Percentiles rank a stretch among this genome's conserved stretches.
These are phyloP conservation scores for Alternaria gansuensis DNA, from an alignment of 2,329 filamentous ascomycete species.

Conservation along the genomic window DNA sequence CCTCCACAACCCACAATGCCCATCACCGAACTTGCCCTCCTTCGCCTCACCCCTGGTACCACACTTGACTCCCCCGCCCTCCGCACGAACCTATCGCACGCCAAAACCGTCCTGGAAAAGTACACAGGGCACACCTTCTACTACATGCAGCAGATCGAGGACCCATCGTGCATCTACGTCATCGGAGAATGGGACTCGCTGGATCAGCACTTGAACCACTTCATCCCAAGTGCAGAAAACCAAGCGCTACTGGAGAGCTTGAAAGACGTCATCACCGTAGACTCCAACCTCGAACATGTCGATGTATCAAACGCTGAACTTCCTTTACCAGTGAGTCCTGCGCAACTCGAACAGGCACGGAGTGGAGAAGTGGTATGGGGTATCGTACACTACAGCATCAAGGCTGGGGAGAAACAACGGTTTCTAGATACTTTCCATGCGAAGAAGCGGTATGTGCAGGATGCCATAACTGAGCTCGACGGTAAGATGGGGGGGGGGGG, in stretches of 20 bases:
- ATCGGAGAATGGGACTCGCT: slow-evolving; percentile 59
- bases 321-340: slow-evolving; percentile 33
- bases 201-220: slow-evolving; percentile 54
- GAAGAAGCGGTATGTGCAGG: slow-evolving; percentile 38
- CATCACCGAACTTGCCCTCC: slow-evolving; percentile 59
- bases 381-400: slow-evolving; percentile 51
- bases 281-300: slow-evolving; percentile 56
- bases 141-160: slow-evolving; percentile 57
- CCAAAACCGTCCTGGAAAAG: slow-evolving; percentile 50
- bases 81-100: slow-evolving; percentile 47
- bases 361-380: slow-evolving; percentile 33
- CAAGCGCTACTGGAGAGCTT: slow-evolving; percentile 52
- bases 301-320: slow-evolving; percentile 49
- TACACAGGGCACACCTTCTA: slow-evolving; percentile 52
- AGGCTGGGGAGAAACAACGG: slow-evolving; percentile 24
- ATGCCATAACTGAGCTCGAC: slow-evolving; percentile 32
- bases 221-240: slow-evolving; percentile 56
- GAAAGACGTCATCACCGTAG: slow-evolving; percentile 51
- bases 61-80: slow-evolving; percentile 33
- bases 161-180: slow-evolving; percentile 55
- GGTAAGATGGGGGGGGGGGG: slow-evolving; percentile 42
- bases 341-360: slow-evolving; percentile 5
- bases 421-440: slow-evolving; percentile 43
- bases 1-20: slow-evolving; percentile 39
- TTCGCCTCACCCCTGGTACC: slow-evolving; percentile 47